A percentile compares a stretch with the other conserved stretches of the same genome.
These are phyloP conservation scores for Amyloporia xantha DNA, from an alignment of 768 basidiomycete genomes.

Conservation along the genomic window DNA sequence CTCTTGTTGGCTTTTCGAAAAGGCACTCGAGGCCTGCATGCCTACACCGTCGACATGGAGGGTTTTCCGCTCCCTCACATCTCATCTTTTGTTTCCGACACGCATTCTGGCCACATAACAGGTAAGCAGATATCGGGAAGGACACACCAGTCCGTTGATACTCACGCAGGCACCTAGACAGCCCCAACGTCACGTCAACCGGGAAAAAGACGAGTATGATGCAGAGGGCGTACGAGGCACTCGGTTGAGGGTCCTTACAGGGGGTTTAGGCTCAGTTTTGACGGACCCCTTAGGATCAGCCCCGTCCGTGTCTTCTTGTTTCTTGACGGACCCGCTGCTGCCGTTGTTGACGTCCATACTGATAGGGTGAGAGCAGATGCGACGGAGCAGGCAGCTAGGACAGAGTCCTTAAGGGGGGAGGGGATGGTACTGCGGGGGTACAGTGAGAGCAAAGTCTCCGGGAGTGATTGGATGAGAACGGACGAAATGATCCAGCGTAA, in stretches of 20 bases:
- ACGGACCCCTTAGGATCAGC: conserved; percentile 31
- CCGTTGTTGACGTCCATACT: conserved; percentile 20
- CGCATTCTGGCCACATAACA: conserved; percentile 58
- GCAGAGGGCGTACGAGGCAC: conserved; percentile 63
- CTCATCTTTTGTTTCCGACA: conserved; percentile 97
- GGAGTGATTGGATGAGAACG: conserved; percentile 7
- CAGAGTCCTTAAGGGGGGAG: not conserved
- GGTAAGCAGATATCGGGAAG: not conserved
- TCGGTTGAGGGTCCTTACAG: conserved; percentile 73
- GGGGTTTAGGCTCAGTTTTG: conserved; percentile 69
- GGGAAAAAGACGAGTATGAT: not conserved
- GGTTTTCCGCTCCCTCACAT: conserved; percentile 93
- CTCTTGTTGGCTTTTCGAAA: conserved; percentile 89
- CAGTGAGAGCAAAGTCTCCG: not conserved
- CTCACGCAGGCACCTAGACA: not conserved
- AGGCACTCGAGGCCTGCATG: conserved; percentile 88
- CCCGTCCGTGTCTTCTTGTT: conserved; percentile 52
- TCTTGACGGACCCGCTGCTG: conserved; percentile 37
- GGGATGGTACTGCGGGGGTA: not conserved
- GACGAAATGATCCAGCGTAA: not conserved
- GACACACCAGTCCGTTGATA: not conserved
- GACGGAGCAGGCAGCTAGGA: no score
- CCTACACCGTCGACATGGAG: conserved; percentile 91
- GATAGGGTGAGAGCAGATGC: no score
- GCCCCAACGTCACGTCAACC: conserved; percentile 4